phyloP scores from a whole-genome alignment of 805 yeast genomes.

The Spathaspora hagerdaliae region DNA sequence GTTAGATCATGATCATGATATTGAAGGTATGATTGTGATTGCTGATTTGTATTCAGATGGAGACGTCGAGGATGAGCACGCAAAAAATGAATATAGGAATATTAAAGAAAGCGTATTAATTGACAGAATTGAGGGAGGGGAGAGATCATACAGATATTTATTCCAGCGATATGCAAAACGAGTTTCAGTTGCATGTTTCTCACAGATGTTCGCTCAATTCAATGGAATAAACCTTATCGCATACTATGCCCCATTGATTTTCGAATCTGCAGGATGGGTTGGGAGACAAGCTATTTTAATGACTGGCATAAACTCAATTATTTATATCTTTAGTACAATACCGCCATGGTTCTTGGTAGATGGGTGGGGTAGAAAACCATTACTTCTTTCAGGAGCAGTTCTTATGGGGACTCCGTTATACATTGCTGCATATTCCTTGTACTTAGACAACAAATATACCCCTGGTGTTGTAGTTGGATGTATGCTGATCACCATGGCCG shows the following conservation, averaged over 20 bases:
- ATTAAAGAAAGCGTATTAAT: constrained; percentile 78
- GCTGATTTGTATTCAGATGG: constrained; percentile 81
- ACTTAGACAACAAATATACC: constrained; percentile 40
- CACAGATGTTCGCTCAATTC: constrained; percentile 89
- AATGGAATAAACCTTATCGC: constrained; percentile 92
- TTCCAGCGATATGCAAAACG: constrained; percentile 72
- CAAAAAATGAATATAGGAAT: constrained; percentile 68
- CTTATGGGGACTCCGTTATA: constrained; percentile 73
- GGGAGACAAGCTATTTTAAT: constrained; percentile 84
- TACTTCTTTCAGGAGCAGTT: constrained; percentile 72
- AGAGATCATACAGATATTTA: constrained; percentile 68
- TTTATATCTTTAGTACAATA: constrained; percentile 53
- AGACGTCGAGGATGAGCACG: constrained; percentile 62
- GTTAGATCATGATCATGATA: constrained; percentile 46
- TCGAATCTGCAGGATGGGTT: constrained; percentile 92
- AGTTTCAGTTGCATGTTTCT: constrained; percentile 81
- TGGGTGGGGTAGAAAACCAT: constrained; percentile 87
- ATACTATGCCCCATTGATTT: constrained; percentile 90
- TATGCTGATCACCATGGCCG: constrained; percentile 77
- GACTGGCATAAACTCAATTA: constrained; percentile 67
- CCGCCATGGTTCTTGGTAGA: constrained; percentile 93
- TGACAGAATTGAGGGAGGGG: constrained; percentile 75
- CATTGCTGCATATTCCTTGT: constrained; percentile 54
- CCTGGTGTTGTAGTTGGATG: constrained; percentile 69
- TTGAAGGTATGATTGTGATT: constrained; percentile 81